Conservation (phyloP, 768 basidiomycete genomes). For the Rhizopogon roseolus region DNA sequence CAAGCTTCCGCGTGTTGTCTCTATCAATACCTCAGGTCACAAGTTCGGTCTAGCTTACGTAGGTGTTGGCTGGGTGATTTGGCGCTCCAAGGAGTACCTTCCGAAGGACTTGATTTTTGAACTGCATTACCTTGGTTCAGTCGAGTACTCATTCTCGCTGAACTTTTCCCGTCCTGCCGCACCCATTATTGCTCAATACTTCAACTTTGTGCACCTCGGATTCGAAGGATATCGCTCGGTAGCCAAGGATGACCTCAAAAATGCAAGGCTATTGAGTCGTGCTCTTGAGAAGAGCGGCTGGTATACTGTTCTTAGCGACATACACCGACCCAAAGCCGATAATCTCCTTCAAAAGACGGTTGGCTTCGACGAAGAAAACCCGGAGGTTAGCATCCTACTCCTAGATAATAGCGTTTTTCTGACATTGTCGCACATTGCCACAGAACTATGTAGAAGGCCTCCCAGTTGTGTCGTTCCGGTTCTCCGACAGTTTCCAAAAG, state of each 20-base stretch:
- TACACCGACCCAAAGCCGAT: conserved; percentile 38
- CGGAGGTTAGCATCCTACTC: conserved; percentile 41
- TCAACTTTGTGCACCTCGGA: conserved; percentile 59
- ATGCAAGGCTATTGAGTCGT: conserved; percentile 61
- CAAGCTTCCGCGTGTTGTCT: conserved; percentile 52
- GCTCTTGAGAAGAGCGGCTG: conserved; percentile 56
- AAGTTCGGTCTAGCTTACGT: conserved; percentile 56
- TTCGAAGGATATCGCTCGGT: conserved; percentile 48
- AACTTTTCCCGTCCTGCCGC: conserved; percentile 60
- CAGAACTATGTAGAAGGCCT: conserved; percentile 45
- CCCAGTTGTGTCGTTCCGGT: conserved; percentile 49
- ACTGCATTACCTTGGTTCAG: conserved; percentile 44
- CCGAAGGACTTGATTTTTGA: conserved; percentile 72
- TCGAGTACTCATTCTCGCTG: conserved; percentile 74
- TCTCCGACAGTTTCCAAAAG: conserved; percentile 49
- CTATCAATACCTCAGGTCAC: conserved; percentile 58
- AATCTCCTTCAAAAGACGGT: conserved; percentile 16
- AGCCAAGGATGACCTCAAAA: conserved; percentile 46
- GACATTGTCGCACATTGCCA: conserved; percentile 1
- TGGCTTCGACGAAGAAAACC: conserved; percentile 43
- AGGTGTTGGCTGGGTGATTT: conserved; percentile 63
- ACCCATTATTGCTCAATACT: conserved; percentile 59
- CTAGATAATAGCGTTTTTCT: conserved; percentile 28
- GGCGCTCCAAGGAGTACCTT: conserved; percentile 50
- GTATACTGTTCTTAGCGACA: conserved; percentile 48